phyloP scores from a whole-genome alignment of 1,284 basidiomycete genomes.

The Heterobasidion occidentale region DNA sequence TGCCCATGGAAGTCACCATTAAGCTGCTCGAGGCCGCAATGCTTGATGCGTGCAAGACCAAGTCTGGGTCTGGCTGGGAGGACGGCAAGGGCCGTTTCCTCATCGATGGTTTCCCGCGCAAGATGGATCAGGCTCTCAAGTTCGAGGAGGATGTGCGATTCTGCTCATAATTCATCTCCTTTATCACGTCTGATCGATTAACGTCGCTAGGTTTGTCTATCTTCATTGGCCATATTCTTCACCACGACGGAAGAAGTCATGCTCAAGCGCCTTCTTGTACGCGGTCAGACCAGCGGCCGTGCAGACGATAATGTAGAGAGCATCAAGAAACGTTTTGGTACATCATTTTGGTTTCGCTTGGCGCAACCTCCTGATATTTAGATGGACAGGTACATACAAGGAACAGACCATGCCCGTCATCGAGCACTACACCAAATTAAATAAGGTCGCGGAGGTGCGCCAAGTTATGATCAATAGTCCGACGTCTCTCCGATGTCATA shows the following conservation, averaged over 20 bases:
- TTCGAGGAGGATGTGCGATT: conserved; percentile 81
- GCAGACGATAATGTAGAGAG: conserved; percentile 96
- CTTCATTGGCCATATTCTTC: conserved; percentile 82
- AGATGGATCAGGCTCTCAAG: conserved; percentile 96
- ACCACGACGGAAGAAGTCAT: conserved; percentile 88
- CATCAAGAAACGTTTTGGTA: conserved; percentile 94
- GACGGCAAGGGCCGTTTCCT: conserved; percentile 82
- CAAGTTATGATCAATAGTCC: neutral
- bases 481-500: neutral
- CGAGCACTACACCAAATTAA: conserved; percentile 66
- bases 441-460: conserved; percentile 77
- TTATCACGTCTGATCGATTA: too few relatives aligned
- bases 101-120: conserved; percentile 96
- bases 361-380: neutral
- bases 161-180: neutral
- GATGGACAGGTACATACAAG: conserved; percentile 71
- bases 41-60: conserved; percentile 45
- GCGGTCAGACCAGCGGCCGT: conserved; percentile 90
- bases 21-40: conserved; percentile 96
- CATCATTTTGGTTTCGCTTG: conserved; percentile 20
- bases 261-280: conserved; percentile 78
- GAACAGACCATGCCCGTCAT: conserved; percentile 97
- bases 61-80: conserved; percentile 52
- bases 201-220: conserved; percentile 61
- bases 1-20: conserved; percentile 96